Base-by-base conservation (phyloP, 805 yeast genomes). In the Zygoascus flipseniorum region DNA sequence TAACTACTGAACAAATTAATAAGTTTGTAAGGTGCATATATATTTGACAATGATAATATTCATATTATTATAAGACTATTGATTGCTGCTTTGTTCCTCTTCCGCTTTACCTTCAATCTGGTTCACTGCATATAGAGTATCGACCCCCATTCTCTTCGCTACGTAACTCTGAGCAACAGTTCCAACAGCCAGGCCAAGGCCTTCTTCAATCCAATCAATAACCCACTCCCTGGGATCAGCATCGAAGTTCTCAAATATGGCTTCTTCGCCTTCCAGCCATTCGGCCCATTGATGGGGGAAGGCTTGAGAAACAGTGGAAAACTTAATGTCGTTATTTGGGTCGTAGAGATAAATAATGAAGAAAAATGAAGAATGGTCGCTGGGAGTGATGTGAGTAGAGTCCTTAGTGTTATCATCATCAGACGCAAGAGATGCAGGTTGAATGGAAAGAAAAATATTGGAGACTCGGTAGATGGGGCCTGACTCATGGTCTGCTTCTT, bases 141-240 rank as follows among this genome's bases (percentile, higher is more conserved):
- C 69, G 19, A 72, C 52, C 2, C 90, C 93, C 95, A 93, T 93
- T 69, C 99, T 78, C 67, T 82, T 83, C 47, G 90, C 82, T 47
- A 93, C 95, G 67, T 93, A 93, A 63, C 83, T 80, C 68, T 93
- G 98, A 0, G 97, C 96, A 35, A 88, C 72, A 0, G 87, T 85
- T 16, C 97, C 98, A 58, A 93, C 79, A 16, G 89, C 76, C 57
- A 89, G 76, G 18, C 81, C 81, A 50, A 93, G 73, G 0, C 96
- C 95, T 59, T 82, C 84, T 62, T 81, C 83, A 39, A 86, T 74
- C 95, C 95, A 86, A 51, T 80, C 85, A 44, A 76, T 73, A 13
- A 86, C 86, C 95, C 93, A 86, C 55, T 83, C 88, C 44, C 84
- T 73, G n/a, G 92, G 90, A 61, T 85, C 89, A 13, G 83, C 76